A percentile compares a stretch with the other conserved stretches of the same genome.
phyloP scores from a whole-genome alignment of 1,284 basidiomycete species.

The Nidula niveotomentosa region DNA sequence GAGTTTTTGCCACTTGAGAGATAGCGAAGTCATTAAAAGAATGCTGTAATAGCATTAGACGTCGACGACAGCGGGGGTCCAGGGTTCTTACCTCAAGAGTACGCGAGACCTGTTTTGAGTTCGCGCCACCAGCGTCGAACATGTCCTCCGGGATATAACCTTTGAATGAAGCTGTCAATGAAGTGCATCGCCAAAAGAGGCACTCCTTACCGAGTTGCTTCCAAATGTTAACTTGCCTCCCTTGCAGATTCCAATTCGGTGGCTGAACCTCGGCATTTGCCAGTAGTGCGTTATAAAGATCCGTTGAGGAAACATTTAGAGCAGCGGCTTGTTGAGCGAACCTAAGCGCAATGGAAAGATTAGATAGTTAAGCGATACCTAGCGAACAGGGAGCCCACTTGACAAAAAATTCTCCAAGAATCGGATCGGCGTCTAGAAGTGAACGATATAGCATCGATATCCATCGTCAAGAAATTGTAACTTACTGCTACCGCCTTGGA shows the following conservation, averaged over 20 bases:
- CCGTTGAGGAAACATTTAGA: conserved; percentile 45
- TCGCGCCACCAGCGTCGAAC: conserved; percentile 51
- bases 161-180: conserved; percentile 12
- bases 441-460: no score
- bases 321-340: conserved; percentile 44
- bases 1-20: conserved; percentile 56
- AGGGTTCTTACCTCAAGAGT: conserved; percentile 47
- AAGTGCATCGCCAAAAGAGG: not conserved
- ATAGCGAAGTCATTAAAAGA: conserved; percentile 65
- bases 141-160: conserved; percentile 57
- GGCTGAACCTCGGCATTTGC: conserved; percentile 60
- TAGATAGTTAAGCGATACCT: not conserved
- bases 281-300: conserved; percentile 52
- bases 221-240: conserved; percentile 59
- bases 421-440: conserved; percentile 56
- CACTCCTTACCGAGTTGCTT: conserved; percentile 40
- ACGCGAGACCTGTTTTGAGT: conserved; percentile 60
- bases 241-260: conserved; percentile 62
- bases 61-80: not conserved
- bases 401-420: conserved; percentile 64
- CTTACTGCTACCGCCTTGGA: conserved; percentile 66
- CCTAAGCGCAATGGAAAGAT: conserved; percentile 22
- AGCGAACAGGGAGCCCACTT: conserved; percentile 40
- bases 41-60: conserved; percentile 32
- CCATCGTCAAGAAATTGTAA: conserved; percentile 7